These are phyloP conservation scores for Chlamydomonas sp. DNA, from an alignment of 139 green algal species.

Conservation along the genomic window DNA sequence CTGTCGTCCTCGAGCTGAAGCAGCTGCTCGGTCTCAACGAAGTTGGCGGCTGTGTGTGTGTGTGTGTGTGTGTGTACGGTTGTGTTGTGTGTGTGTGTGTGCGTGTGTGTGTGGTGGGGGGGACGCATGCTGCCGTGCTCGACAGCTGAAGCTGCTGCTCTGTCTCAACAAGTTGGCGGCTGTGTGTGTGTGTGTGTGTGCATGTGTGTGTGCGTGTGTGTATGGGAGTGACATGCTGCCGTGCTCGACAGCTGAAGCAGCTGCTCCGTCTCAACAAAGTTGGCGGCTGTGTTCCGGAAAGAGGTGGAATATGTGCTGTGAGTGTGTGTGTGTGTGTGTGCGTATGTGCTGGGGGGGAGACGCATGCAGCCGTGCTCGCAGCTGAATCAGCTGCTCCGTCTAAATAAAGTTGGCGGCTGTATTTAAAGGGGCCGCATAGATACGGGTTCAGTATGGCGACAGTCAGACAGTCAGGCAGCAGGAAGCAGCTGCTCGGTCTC, in stretches of 20 bases:
- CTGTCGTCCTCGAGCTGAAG: slow-evolving; percentile 31
- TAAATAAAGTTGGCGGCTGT: too few species aligned
- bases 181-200: not conserved
- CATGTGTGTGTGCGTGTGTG: not conserved
- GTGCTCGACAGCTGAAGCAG: slow-evolving; percentile 45
- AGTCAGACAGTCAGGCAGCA: too few species aligned
- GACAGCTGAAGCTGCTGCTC: too few species aligned
- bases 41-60: slow-evolving; percentile 63
- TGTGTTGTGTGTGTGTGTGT: not conserved
- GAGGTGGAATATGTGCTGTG: not conserved
- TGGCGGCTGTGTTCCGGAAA: slow-evolving; percentile 45
- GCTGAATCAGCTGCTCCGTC: too few species aligned
- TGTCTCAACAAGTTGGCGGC: too few species aligned
- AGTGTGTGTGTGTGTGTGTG: not conserved
- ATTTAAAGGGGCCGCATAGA: too few species aligned
- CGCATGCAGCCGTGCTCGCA: too few species aligned
- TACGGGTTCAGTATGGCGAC: too few species aligned
- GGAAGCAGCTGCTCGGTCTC: too few species aligned
- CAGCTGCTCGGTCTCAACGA: slow-evolving; percentile 87
- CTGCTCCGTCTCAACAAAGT: slow-evolving; percentile 91
- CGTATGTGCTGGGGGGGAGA: too few species aligned
- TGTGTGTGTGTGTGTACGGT: not conserved
- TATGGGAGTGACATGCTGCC: not conserved
- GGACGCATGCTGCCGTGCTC: too few species aligned
- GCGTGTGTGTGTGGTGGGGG: too few species aligned